A percentile compares a stretch with the other conserved stretches of the same genome.
Evolutionary conservation across 176 grass and related monocot genomes (phyloP).

Genomic region (Triticum aestivum): IWGSC_CS_RefSeq_v2.1 NC_057796.1:42416453-42416952

Average conservation of each 20-base stretch:
- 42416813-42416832: background rate
- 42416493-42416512: background rate
- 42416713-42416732: too few relatives aligned
- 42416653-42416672: background rate
- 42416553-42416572: background rate
- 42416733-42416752: background rate
- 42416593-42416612: background rate
- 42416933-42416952: background rate
- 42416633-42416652: background rate
- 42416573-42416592: background rate
- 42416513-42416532: conserved; percentile 23
- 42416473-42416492: background rate
- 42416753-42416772: background rate
- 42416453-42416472: background rate
- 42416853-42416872: too few relatives aligned
- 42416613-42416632: background rate
- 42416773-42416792: background rate
- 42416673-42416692: too few relatives aligned
- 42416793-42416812: background rate
- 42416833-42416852: background rate
- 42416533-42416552: background rate
- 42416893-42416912: background rate
- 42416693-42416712: background rate
- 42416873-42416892: too few relatives aligned
- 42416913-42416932: background rate